phyloP scores from a whole-genome alignment of 1,139 yeast genomes.

The Yamadazyma epiphylla region DNA sequence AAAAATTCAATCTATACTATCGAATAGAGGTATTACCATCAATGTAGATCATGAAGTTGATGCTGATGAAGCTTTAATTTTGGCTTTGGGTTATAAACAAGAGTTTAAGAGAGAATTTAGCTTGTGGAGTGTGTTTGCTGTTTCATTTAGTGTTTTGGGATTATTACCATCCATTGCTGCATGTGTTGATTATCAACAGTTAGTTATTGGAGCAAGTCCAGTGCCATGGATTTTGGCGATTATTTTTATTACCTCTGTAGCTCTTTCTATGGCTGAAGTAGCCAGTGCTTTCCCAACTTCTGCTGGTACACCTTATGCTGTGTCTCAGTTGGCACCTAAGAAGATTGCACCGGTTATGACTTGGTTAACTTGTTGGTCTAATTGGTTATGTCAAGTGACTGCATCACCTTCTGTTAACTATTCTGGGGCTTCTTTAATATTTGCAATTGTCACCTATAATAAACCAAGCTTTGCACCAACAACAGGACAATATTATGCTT shows the following conservation, averaged over 20 bases:
- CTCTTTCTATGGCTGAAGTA: slow-evolving; percentile 45
- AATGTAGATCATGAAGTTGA: slow-evolving; percentile 46
- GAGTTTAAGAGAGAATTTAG: slow-evolving; percentile 71
- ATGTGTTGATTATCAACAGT: slow-evolving; percentile 50
- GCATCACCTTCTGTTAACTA: slow-evolving; percentile 62
- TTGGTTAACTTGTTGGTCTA: slow-evolving; percentile 59
- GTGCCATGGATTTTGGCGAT: slow-evolving; percentile 54
- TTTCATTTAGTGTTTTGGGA: slow-evolving; percentile 71
- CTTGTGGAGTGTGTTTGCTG: slow-evolving; percentile 59
- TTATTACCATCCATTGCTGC: slow-evolving; percentile 68
- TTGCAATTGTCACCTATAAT: slow-evolving; percentile 46
- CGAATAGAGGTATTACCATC: slow-evolving; percentile 35
- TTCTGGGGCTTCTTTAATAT: slow-evolving; percentile 57
- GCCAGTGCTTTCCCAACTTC: slow-evolving; percentile 48
- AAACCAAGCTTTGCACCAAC: slow-evolving; percentile 34
- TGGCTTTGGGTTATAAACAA: slow-evolving; percentile 69
- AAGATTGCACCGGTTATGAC: slow-evolving; percentile 51
- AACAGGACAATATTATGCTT: slow-evolving; percentile 47
- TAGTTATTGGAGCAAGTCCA: slow-evolving; percentile 50
- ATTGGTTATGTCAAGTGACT: slow-evolving; percentile 42
- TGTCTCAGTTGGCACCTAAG: slow-evolving; percentile 51
- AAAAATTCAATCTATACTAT: slow-evolving; percentile 35
- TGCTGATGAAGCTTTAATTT: slow-evolving; percentile 51
- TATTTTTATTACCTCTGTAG: slow-evolving; percentile 47
- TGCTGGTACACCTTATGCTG: slow-evolving; percentile 49